phyloP scores from a whole-genome alignment of 148 eudicot genomes.

The Rheum nobile region DNA sequence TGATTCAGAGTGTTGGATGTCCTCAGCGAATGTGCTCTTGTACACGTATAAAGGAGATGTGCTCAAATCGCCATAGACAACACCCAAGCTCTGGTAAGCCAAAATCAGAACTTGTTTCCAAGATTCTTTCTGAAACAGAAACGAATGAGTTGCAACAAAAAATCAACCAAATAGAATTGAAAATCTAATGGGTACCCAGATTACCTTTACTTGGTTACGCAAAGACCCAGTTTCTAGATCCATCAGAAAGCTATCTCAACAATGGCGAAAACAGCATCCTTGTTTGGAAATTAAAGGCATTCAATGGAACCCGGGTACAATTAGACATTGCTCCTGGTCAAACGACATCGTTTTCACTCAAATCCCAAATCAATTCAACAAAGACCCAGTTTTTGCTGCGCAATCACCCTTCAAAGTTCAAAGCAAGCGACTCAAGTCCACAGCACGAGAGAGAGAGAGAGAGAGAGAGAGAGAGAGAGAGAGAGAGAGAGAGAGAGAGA shows the following conservation, averaged over 20 bases:
- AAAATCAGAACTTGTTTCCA: constrained; percentile 74
- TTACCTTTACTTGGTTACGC: constrained; percentile 63
- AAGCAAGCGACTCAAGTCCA: constrained; percentile 3
- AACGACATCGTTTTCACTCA: constrained; percentile 4
- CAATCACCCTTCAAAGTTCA: constrained; percentile 15
- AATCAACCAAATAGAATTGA: neutral
- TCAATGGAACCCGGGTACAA: neutral
- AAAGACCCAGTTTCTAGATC: constrained; percentile 79
- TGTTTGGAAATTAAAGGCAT: neutral
- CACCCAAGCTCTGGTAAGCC: constrained; percentile 91
- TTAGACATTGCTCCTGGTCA: neutral
- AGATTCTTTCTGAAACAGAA: constrained; percentile 54
- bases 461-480: constrained; percentile 7
- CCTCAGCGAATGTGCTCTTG: constrained; percentile 78
- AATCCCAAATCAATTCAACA: constrained; percentile 15
- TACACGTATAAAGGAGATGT: constrained; percentile 83
- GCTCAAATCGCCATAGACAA: constrained; percentile 92
- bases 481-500: constrained; percentile 4
- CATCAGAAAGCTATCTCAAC: constrained; percentile 39
- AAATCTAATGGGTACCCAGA: constrained; percentile 13
- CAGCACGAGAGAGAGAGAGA: constrained; percentile 6
- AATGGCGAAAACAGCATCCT: constrained; percentile 26
- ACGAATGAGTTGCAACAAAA: neutral
- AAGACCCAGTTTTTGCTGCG: constrained; percentile 20
- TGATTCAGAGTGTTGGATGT: constrained; percentile 63